These are phyloP conservation scores for Luffa aegyptiaca DNA, from an alignment of 306 rosid genomes.

Conservation along the genomic window DNA sequence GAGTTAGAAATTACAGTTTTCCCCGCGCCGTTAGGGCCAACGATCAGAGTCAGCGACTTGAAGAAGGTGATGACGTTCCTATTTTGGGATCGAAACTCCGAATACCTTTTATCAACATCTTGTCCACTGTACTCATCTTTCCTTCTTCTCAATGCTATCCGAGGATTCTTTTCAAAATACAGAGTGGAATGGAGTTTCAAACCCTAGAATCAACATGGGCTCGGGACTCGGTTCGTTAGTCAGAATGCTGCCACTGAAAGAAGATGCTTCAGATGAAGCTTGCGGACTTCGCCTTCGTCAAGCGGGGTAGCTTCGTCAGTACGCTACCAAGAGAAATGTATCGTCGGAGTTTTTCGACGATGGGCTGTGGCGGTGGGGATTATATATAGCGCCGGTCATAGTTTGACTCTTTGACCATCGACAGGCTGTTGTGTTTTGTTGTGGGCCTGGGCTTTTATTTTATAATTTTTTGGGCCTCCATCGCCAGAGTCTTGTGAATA, in stretches of 20 bases:
- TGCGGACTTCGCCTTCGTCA: neutral
- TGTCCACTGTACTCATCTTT: conserved; percentile 90
- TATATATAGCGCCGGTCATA: neutral
- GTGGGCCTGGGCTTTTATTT: neutral
- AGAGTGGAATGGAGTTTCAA: neutral
- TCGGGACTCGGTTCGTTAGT: neutral
- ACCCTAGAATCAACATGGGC: neutral
- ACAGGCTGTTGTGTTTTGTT: neutral
- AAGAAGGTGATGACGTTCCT: conserved; percentile 90
- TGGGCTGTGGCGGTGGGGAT: neutral
- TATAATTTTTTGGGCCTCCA: neutral
- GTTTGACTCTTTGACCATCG: neutral
- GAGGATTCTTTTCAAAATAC: neutral
- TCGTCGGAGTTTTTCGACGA: neutral
- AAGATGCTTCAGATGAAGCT: neutral
- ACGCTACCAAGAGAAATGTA: neutral
- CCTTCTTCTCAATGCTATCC: neutral
- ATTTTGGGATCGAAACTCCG: conserved; percentile 97
- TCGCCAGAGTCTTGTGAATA: no score
- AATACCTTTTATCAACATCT: conserved; percentile 90
- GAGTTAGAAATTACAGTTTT: conserved; percentile 40
- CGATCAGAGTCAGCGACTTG: conserved; percentile 88
- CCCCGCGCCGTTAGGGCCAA: conserved; percentile 97
- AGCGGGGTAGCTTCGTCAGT: neutral
- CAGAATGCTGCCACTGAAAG: neutral